These are phyloP conservation scores for Trichoderma atrobrunneum DNA, from an alignment of 2,329 filamentous ascomycete genomes.

Conservation along the genomic window DNA sequence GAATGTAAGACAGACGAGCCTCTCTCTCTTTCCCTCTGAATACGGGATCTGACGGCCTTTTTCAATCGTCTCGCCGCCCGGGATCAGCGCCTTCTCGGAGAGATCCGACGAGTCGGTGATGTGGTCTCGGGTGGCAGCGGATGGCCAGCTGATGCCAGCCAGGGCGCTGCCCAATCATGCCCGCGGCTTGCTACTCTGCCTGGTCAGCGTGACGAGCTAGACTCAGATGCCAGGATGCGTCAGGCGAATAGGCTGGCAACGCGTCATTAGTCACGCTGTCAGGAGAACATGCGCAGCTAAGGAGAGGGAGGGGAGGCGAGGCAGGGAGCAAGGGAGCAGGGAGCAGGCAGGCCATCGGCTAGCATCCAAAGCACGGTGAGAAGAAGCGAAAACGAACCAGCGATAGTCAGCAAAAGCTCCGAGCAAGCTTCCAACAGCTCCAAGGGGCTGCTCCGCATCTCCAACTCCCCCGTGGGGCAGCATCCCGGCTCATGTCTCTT, in stretches of 20 bases:
- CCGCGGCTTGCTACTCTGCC: neutral
- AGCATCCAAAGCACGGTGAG: neutral
- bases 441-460: constrained; percentile 15
- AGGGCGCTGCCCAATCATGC: constrained; percentile 14
- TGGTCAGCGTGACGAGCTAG: constrained; percentile 15
- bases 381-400: neutral
- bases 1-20: neutral
- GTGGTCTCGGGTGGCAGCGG: constrained; percentile 8
- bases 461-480: constrained; percentile 15
- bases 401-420: neutral
- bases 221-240: constrained; percentile 14
- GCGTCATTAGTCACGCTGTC: constrained; percentile 19
- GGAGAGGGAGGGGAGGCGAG: constrained; percentile 1
- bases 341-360: neutral
- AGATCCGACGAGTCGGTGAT: constrained; percentile 15
- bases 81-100: constrained; percentile 13
- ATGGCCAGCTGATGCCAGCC: constrained; percentile 12
- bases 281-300: constrained; percentile 11
- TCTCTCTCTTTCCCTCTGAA: neutral
- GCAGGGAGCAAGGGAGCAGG: neutral
- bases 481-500: neutral
- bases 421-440: neutral
- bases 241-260: constrained; percentile 16
- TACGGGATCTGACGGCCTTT: neutral
- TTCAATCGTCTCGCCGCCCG: neutral